Base-by-base conservation (phyloP, 805 yeast species). In the Lipomyces oligophaga region DNA sequence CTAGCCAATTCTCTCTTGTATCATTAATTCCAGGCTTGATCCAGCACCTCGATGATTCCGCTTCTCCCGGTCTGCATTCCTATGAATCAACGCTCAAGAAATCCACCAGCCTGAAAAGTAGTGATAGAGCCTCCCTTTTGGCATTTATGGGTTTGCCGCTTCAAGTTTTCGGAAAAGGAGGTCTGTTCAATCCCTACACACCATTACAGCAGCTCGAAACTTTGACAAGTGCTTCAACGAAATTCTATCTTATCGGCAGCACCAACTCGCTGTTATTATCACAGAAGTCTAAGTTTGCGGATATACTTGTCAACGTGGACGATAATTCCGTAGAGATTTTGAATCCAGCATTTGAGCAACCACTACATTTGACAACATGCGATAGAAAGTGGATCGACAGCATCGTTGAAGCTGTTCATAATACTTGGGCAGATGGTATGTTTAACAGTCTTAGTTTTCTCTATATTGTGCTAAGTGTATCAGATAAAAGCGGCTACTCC, bases 161-260 rank as follows among this genome's bases (percentile, higher is more conserved):
- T 40, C 89, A 83, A 58, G 65, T 88, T 1, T 93, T 93, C 66
- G 87, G 87, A 40, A 77, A 78, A 56, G 94, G 94, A 35, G 88
- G 94, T 1, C 74, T 90, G 49, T 89, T 94, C 73, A 82, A 83
- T 57, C 97, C 98, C 1, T 93, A 90, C 66, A 74, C 89, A n/a
- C 95, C 97, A 0, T 69, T 93, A 45, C 98, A 90, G 64, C 97
- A 90, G 61, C 69, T 90, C 45, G 84, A 83, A 42, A 88, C 84
- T 57, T 70, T 93, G 42, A 71, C 70, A 26, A 73, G 75, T 18
- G 68, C 70, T 1, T 75, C 73, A 41, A 75, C 89, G 0, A 68
- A 74, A 28, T 79, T 80, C 61, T 93, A 79, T 56, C 68, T 85
- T 61, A 76, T 86, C 39, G 98, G 98, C 0, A 81, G 94, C 34